phyloP scores from a whole-genome alignment of 2,329 filamentous ascomycete species.

The Colletotrichum lini region DNA sequence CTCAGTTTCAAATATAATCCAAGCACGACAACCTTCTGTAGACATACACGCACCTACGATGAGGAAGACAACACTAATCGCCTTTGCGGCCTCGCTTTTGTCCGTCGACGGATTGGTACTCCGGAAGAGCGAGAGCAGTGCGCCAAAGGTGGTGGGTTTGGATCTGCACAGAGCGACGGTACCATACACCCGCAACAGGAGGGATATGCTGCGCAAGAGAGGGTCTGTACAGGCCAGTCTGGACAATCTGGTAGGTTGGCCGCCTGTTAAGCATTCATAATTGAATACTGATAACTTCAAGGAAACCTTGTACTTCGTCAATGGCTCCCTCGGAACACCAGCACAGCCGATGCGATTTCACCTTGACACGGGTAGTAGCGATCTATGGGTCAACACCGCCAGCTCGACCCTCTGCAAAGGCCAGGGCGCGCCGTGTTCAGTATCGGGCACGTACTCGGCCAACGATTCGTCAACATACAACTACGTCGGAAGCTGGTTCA shows the following conservation, averaged over 20 bases:
- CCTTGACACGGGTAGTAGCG: constrained; percentile 78
- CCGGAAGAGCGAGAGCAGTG: constrained; percentile 49
- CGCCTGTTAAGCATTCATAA: background rate
- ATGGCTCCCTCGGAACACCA: constrained; percentile 74
- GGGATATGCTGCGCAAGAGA: constrained; percentile 54
- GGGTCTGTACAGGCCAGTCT: constrained; percentile 61
- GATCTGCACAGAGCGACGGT: constrained; percentile 56
- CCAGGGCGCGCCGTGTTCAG: constrained; percentile 66
- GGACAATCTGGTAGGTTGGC: constrained; percentile 69
- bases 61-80: constrained; percentile 52
- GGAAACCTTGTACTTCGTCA: constrained; percentile 76
- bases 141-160: constrained; percentile 62
- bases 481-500: constrained; percentile 83
- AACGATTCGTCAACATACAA: constrained; percentile 83
- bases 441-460: constrained; percentile 77
- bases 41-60: constrained; percentile 47
- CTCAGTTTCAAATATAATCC: background rate
- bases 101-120: constrained; percentile 49
- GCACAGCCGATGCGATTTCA: constrained; percentile 70
- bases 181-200: constrained; percentile 39
- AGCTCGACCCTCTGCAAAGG: constrained; percentile 72
- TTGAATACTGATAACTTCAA: constrained; percentile 47
- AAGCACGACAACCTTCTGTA: background rate
- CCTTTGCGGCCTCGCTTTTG: constrained; percentile 49
- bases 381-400: constrained; percentile 79